Base-by-base conservation (phyloP, 495 filamentous ascomycete species). In the Lophiostoma macrostomum region DNA sequence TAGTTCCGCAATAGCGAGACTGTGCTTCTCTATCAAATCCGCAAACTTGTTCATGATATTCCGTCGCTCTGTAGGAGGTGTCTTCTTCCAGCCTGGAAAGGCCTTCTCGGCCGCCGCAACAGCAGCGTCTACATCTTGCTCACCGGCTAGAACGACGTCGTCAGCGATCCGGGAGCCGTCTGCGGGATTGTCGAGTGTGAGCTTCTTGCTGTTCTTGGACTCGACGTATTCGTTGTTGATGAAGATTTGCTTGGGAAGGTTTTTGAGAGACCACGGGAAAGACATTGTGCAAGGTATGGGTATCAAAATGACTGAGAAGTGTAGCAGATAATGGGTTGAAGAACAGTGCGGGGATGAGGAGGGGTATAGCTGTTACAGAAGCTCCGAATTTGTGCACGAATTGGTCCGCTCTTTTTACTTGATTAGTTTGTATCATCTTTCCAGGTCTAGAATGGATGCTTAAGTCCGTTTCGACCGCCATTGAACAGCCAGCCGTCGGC, bases 141-240 rank as follows among this genome's bases (percentile, higher is more conserved):
- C 67, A 34, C 51, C 48, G 16, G 69, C 65, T 2, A 67, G 41
- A 40, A 62, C 50, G 13, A 71, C 66, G 38, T 63, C 45, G 45
- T 69, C 63, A 19, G 65, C 61, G 31, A 71, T 65, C 23, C 73
- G 56, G 12, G 68, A 67, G 38, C 64, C 68, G 54, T 73, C 69
- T 32, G 58, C 67, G 1, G 73, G 73, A 29, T 70, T 73, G 59
- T 64, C 57, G 32, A 73, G 61, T n/a, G 60, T 63, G 18, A 74
- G 61, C 25, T 65, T 74, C 56, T 71, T 70, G 39, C 50, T 27
- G 41, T 45, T 67, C 30, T 68, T 69, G n/a, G 71, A 66, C 28
- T 67, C 63, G 49, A 73, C 69, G 53, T 69, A 75, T 60, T 76
- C 69, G 43, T 73, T 74, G 58, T 75, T 69, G 59, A 75, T 75